Evolutionary conservation across 1,139 yeast genomes (phyloP).

Genomic region (Candida glucosophila): DNA sequence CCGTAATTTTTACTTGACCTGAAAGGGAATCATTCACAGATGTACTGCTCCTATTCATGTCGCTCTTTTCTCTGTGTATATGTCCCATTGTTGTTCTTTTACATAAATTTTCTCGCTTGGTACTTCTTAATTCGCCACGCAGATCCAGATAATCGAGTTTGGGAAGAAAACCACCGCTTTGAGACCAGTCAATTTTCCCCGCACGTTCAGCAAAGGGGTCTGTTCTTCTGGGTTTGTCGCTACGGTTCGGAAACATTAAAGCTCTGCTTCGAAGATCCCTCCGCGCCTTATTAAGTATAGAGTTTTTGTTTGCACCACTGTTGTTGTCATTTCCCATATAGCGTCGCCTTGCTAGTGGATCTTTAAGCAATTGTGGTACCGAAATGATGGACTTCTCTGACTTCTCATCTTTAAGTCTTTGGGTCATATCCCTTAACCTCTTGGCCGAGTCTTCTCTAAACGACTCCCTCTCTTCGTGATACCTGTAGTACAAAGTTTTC

Average conservation of each 20-base stretch:
- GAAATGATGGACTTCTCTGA: slow-evolving; percentile 38
- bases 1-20: no score
- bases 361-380: slow-evolving; percentile 28
- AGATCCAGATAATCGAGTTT: no score
- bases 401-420: slow-evolving; percentile 32
- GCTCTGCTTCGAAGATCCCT: slow-evolving; percentile 25
- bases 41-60: no score
- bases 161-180: no score
- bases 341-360: slow-evolving; percentile 26
- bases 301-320: slow-evolving; percentile 10
- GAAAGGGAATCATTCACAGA: no score
- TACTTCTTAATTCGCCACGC: no score
- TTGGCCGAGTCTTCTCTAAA: slow-evolving; percentile 45
- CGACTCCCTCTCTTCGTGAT: slow-evolving; percentile 33
- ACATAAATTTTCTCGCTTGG: no score
- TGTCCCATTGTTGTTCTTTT: no score
- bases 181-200: no score
- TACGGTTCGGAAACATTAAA: slow-evolving; percentile 20
- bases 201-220: no score
- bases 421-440: slow-evolving; percentile 37
- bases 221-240: slow-evolving; percentile 8
- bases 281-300: slow-evolving; percentile 29
- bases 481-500: slow-evolving; percentile 34
- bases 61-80: no score
- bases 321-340: slow-evolving; percentile 1